Evolutionary conservation across 176 grass and related monocot genomes (phyloP), one percentile per base, ranked within the genome.

Genomic region (Calamus simplicifolius): DNA sequence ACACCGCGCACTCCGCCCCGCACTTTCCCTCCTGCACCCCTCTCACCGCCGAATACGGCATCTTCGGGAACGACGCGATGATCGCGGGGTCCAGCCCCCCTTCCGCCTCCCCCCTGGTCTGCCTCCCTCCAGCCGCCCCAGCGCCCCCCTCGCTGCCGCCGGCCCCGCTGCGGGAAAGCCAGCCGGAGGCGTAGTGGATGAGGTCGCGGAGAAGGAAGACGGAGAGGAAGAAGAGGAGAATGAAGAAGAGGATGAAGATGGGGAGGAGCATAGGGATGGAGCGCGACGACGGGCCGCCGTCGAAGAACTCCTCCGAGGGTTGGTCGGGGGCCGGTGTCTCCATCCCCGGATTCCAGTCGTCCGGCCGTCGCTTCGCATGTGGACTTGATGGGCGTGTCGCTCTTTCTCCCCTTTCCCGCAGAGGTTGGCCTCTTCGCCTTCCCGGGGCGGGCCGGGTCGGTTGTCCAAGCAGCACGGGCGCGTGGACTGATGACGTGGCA

Each of bases 11-110:
- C 48, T 64, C 61, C 21, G 35, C 43, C 48, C 61, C 61, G 61
- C 61, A 64, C 61, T 64, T 64, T 6, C 61, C 61, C 61, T 64
- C 61, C 61, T 64, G 61, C 61, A 64, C 10, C 19, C 43, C 61
- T 43, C 61, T 64, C 61, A 64, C 61, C 61, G 38, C 18, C 43
- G 61, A 49, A 15, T 64, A 64, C 4, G 61, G 61, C 14, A 64
- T 21, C 61, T 10, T 64, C 19, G 61, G 61, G 61, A 64, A 64
- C 19, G 61, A 50, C 12, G 38, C 61, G 43, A 64, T 19, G 12
- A 64, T 64, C 4, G 38, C 43, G 2, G 48, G 61, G 48, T 64
- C 61, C 18, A 64, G 61, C 17, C 61, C 61, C 21, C 21, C 6
- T 6, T n/a, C 13, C 13, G 38, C 19, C 28, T 7, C 19, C 4